Percentiles rank a stretch among this genome's conserved stretches.
Conservation (phyloP, 2,329 filamentous ascomycete genomes). For the Fusarium redolens region DNA sequence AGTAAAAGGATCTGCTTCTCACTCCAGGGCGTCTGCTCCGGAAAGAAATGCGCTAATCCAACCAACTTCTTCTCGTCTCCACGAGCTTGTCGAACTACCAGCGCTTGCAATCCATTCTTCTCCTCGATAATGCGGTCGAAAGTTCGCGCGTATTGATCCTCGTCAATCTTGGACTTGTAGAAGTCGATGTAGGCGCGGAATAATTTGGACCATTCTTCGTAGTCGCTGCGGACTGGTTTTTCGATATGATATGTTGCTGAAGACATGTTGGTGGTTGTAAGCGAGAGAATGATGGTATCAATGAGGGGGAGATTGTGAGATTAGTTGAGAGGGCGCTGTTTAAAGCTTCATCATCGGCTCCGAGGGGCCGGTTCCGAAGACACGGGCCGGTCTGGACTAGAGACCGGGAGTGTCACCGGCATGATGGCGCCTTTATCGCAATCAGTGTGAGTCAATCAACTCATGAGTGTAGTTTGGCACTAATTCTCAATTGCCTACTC, state of each 20-base stretch:
- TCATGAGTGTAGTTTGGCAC: no score
- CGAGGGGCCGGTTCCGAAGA: slow-evolving; percentile 7
- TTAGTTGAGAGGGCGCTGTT: not conserved
- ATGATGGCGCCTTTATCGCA: not conserved
- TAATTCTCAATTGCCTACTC: no score
- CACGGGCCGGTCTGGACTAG: not conserved
- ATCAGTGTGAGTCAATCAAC: not conserved
- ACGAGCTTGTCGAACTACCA: not conserved
- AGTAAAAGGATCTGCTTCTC: slow-evolving; percentile 30
- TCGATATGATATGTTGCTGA: slow-evolving; percentile 8
- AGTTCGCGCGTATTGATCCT: slow-evolving; percentile 16
- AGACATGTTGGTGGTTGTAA: not conserved
- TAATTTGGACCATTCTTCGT: slow-evolving; percentile 19
- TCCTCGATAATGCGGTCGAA: slow-evolving; percentile 26
- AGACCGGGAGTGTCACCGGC: not conserved
- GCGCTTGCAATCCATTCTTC: slow-evolving; percentile 12
- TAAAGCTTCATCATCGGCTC: not conserved
- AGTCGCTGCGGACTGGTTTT: slow-evolving; percentile 8
- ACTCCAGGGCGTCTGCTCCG: slow-evolving; percentile 33
- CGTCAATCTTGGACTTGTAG: slow-evolving; percentile 19
- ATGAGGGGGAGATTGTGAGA: no score
- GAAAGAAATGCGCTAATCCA: slow-evolving; percentile 32
- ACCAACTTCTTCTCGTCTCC: not conserved
- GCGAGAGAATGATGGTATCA: fast-evolving
- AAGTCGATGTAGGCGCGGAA: slow-evolving; percentile 31